A percentile compares a stretch with the other conserved stretches of the same genome.
These are phyloP conservation scores for Teratosphaeria gauchensis DNA, from an alignment of 2,329 filamentous ascomycete species.

Conservation along the genomic window DNA sequence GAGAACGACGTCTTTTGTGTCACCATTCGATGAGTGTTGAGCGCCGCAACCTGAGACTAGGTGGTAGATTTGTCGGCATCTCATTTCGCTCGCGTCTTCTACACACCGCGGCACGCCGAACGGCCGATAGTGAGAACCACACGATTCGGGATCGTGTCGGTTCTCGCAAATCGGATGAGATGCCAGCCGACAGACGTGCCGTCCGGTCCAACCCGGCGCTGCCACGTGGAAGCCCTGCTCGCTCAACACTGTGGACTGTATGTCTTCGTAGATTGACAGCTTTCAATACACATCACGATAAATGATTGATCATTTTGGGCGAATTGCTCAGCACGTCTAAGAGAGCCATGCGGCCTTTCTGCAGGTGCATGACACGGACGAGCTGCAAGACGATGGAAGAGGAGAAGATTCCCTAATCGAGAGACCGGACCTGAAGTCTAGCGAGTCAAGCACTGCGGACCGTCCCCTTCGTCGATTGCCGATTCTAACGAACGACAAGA, in stretches of 20 bases:
- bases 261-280: background rate
- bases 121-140: background rate
- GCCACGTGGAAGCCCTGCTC: background rate
- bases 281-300: background rate
- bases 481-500: background rate
- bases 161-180: background rate
- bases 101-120: background rate
- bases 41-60: background rate
- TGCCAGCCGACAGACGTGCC: background rate
- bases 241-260: background rate
- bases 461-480: background rate
- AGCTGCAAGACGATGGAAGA: background rate
- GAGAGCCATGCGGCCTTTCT: background rate
- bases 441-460: background rate
- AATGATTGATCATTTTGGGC: background rate
- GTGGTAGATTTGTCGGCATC: background rate
- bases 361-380: background rate
- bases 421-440: background rate
- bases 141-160: background rate
- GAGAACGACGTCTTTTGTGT: too few species aligned
- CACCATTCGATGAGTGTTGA: background rate
- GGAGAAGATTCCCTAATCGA: too few species aligned
- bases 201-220: background rate
- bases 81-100: background rate
- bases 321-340: background rate